Evolutionary conservation across 176 grass and related monocot species (phyloP).

Genomic region (Triticum dicoccoides): DNA sequence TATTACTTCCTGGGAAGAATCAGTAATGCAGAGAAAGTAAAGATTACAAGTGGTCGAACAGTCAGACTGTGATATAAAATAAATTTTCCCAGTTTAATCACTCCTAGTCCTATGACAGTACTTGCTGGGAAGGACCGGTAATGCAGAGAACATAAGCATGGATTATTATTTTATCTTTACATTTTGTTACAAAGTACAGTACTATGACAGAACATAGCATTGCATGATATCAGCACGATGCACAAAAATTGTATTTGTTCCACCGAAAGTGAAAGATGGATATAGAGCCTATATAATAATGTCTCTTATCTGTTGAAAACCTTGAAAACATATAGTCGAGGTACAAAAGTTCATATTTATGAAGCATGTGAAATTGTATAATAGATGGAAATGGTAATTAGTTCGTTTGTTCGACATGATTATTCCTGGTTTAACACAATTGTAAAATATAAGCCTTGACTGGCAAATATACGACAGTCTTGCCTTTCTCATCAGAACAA

Average conservation of each 20-base stretch:
- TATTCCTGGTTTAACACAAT: neutral
- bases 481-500: slow-evolving; percentile 13
- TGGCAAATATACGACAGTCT: neutral
- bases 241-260: neutral
- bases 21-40: neutral
- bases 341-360: neutral
- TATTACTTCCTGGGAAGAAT: neutral
- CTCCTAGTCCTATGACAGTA: neutral
- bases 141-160: neutral
- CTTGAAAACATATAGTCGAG: neutral
- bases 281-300: neutral
- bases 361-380: neutral
- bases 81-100: slow-evolving; percentile 5
- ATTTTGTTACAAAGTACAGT: neutral
- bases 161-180: neutral
- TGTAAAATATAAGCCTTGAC: neutral
- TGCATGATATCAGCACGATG: neutral
- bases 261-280: neutral
- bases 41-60: slow-evolving; percentile 33
- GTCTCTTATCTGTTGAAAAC: neutral
- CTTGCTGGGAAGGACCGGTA: neutral
- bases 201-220: neutral
- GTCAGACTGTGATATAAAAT: slow-evolving; percentile 29
- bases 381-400: neutral
- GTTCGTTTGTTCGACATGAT: neutral